Evolutionary conservation across 2,329 filamentous ascomycete genomes (phyloP).

Genomic region (Aspergillus hiratsukae): DNA sequence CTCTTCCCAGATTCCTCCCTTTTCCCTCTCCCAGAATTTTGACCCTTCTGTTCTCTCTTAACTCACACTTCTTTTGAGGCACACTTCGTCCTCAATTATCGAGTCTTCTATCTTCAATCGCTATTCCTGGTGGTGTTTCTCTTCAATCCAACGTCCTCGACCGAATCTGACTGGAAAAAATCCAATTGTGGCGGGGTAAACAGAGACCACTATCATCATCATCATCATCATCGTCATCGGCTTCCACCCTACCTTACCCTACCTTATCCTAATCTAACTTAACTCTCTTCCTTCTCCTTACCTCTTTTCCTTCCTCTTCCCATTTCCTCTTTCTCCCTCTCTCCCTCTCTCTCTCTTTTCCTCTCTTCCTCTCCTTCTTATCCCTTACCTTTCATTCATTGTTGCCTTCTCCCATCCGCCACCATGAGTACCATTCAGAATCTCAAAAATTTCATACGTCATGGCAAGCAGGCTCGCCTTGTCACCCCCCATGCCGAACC

Average conservation of each 20-base stretch:
- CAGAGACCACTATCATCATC: too few species aligned
- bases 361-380: not conserved
- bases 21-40: too few species aligned
- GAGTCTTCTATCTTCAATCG: too few species aligned
- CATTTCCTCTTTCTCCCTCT: slow-evolving; percentile 1
- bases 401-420: slow-evolving; percentile 5
- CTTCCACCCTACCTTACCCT: not conserved
- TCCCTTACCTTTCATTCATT: not conserved
- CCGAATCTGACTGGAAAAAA: not conserved
- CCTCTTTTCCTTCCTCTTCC: not conserved
- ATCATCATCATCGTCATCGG: not conserved
- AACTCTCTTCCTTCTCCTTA: slow-evolving; percentile 1
- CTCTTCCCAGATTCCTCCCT: too few species aligned
- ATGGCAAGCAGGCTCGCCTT: slow-evolving; percentile 88
- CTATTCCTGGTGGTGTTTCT: too few species aligned
- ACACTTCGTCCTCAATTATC: too few species aligned
- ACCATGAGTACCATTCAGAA: slow-evolving; percentile 78
- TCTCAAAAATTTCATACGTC: slow-evolving; percentile 95
- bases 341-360: not conserved
- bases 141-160: too few species aligned
- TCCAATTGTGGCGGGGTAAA: too few species aligned
- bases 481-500: slow-evolving; percentile 58
- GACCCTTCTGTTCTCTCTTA: too few species aligned
- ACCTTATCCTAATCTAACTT: not conserved
- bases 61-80: too few species aligned